Evolutionary conservation across 176 grass and related monocot species (phyloP), one percentile per base, ranked within the genome.

Genomic region (Juncus effusus): DNA sequence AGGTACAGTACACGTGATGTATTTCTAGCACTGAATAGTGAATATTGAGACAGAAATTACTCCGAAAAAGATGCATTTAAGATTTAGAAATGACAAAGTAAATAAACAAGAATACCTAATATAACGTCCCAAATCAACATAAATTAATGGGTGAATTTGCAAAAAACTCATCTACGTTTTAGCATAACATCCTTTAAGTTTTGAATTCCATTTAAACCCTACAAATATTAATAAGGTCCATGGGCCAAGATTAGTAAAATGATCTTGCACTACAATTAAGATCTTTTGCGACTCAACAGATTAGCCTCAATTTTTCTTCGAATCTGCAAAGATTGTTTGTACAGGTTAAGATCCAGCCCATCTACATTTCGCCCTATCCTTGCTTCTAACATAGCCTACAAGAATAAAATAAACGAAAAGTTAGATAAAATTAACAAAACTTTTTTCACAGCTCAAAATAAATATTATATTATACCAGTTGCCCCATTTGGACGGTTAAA

Each of bases 331-430:
- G 82, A 72, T 66, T 92, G 88, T 3, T 80, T 60, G 72, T 86
- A 97, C 51, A 97, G 85, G 51, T 86, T 84, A 14, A 86, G 75
- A 52, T 97, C 83, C 3, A 93, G 47, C 4, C 94, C 88, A 0
- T 97, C 76, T 3, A 86, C 78, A 1, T 84, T 86, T 67, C 94
- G 82, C 4, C 85, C 94, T 0, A 92, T 65, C 5, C 85, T 80
- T 11, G 94, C 85, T 54, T 84, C 82, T 19, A 89, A 75, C 69
- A 84, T 36, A 51, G 61, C 78, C 88, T 99, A 79, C 28, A 59
- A 58, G 12, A 65, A 3, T 38, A 28, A 44, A 60, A 56, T 12
- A 2, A 6, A 36, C 37, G 3, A 72, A 7, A 47, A 47, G 9
- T 5, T 2, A 9, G 44, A 47, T 47, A 5, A 8, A 49, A 0